phyloP scores from a whole-genome alignment of 2,329 filamentous ascomycete species.

The Cercospora citrullina region DNA sequence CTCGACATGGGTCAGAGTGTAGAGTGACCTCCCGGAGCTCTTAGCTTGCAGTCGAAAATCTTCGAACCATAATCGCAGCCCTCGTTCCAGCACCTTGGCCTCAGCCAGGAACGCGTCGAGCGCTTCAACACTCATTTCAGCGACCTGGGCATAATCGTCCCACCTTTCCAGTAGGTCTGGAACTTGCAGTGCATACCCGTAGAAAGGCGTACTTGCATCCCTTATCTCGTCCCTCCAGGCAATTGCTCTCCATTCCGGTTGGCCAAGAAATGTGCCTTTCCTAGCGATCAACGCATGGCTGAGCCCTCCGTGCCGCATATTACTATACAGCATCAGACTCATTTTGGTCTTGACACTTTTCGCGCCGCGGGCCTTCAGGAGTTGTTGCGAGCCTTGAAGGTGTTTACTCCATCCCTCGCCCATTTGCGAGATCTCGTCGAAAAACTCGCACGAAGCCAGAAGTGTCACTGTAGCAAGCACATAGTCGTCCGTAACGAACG shows the following conservation, averaged over 20 bases:
- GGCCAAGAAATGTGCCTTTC: constrained; percentile 34
- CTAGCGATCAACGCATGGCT: constrained; percentile 31
- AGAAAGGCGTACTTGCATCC: constrained; percentile 33
- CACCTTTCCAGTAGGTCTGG: constrained; percentile 32
- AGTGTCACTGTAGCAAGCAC: constrained; percentile 35
- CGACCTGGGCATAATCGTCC: constrained; percentile 26
- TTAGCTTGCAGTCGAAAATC: constrained; percentile 24
- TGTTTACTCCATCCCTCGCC: constrained; percentile 35
- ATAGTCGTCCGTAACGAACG: constrained; percentile 31
- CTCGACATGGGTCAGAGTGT: constrained; percentile 25
- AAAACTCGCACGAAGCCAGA: constrained; percentile 37
- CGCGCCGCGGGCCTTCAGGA: constrained; percentile 35
- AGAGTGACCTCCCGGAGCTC: constrained; percentile 16
- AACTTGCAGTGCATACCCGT: constrained; percentile 35
- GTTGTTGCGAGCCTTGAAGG: constrained; percentile 32
- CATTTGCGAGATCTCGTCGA: constrained; percentile 35
- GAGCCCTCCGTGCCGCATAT: constrained; percentile 33
- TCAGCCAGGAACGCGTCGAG: constrained; percentile 28
- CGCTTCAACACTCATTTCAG: constrained; percentile 5
- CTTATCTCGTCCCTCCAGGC: constrained; percentile 28
- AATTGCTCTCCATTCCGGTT: constrained; percentile 33
- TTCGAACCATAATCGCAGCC: constrained; percentile 30
- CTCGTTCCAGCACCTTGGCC: constrained; percentile 26
- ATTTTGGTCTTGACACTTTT: constrained; percentile 28
- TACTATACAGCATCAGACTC: constrained; percentile 33